Evolutionary conservation across 768 basidiomycete genomes (phyloP), one percentile per base, ranked within the genome.

Genomic region (Rubroboletus satanas): DNA sequence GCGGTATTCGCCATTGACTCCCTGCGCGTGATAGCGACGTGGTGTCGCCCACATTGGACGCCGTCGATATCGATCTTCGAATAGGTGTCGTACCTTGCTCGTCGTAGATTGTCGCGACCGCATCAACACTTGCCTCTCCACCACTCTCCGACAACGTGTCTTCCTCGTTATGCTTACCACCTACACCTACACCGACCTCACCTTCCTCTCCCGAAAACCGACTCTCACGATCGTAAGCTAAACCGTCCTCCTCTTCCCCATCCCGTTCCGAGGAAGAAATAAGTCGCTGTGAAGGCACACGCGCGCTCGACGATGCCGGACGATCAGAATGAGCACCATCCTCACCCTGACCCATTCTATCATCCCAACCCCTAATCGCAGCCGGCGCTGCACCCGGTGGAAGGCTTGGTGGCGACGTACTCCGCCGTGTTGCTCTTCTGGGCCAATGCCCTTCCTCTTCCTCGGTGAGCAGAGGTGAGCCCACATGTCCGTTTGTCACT

Each of bases 331-430:
- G 57, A 64, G 65, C 56, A 63, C 62, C 61, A 56, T 65, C 59
- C 62, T 66, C 67, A 64, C 67, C 63, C 59, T 67, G 68, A 50
- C 65, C 70, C 54, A 68, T 56, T 67, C 66, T 68, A 51, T 69
- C 69, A 56, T 73, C 73, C 58, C 73, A 74, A 45, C 68, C 68
- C 56, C 68, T 75, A 68, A 57, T 72, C 60, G 54, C 59, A 47
- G 72, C 59, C 60, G 72, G 70, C 28, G 75, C 76, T 15, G 77
- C 76, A 31, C 76, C 77, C 11, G 74, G 73, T 5, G 80, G 76
- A 15, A 75, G 76, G 11, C 62, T 73, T n/a, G 67, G 68, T 6
- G 74, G 75, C 10, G 72, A 72, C 10, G 57, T 73, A 72, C 64
- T 66, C 35, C 67, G 65, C 57, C 67, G 55, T 14, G 62, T 58